phyloP scores from a whole-genome alignment of 768 basidiomycete genomes.

The Clavaria fumosa region DNA sequence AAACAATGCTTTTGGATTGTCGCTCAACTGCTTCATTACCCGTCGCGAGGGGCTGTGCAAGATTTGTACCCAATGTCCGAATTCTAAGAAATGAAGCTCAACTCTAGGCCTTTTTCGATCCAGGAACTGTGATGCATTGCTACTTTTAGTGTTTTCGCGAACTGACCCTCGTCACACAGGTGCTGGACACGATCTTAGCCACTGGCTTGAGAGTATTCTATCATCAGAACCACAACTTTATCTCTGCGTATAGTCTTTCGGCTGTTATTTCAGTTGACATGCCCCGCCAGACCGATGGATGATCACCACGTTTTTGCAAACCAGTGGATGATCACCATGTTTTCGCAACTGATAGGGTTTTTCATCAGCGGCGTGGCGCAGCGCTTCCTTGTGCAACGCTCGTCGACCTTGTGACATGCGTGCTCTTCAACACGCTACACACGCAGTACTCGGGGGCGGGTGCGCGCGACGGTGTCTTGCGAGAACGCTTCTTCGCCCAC shows the following conservation, averaged over 20 bases:
- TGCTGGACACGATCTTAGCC: slow-evolving; percentile 6
- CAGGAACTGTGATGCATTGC: no score
- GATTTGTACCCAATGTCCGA: slow-evolving; percentile 34
- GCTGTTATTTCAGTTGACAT: no score
- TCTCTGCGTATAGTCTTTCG: slow-evolving; percentile 17
- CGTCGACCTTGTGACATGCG: slow-evolving; percentile 50
- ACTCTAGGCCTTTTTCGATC: slow-evolving; percentile 64
- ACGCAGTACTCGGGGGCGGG: slow-evolving; percentile 44
- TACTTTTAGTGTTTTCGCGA: slow-evolving; percentile 20
- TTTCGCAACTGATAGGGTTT: slow-evolving; percentile 56
- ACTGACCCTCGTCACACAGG: slow-evolving; percentile 2
- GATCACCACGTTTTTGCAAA: slow-evolving; percentile 17
- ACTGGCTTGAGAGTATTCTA: slow-evolving; percentile 63
- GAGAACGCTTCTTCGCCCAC: slow-evolving; percentile 44
- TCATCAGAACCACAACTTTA: slow-evolving; percentile 37
- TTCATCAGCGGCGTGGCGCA: slow-evolving; percentile 40
- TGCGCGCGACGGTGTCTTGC: slow-evolving; percentile 33
- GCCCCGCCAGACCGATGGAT: neutral
- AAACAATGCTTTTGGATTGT: slow-evolving; percentile 27
- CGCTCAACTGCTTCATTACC: slow-evolving; percentile 63
- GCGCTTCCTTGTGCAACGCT: slow-evolving; percentile 58
- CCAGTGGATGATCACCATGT: slow-evolving; percentile 50
- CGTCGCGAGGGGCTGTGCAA: slow-evolving; percentile 50
- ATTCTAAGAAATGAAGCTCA: slow-evolving; percentile 45
- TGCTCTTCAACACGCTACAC: slow-evolving; percentile 63